Evolutionary conservation across 78 protist genomes (phyloP).

Genomic region (Tieghemostelium lacteum): DNA sequence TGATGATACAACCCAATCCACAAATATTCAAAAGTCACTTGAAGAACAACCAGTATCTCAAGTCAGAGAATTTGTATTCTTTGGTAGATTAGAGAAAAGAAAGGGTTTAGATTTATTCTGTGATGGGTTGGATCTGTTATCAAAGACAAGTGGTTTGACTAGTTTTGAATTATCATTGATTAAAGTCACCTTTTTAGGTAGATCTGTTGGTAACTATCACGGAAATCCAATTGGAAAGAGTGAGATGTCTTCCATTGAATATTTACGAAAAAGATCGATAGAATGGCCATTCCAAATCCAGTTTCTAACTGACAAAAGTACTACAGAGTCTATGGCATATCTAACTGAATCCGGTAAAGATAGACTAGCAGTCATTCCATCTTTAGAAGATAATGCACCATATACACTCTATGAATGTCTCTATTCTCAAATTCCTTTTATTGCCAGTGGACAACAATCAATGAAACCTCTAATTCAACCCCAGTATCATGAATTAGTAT

Average conservation of each 20-base stretch:
- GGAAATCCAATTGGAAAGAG: no score
- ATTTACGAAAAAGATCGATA: conserved; percentile 7
- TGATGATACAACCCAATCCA: not conserved
- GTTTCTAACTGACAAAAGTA: conserved; percentile 12
- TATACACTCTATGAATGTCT: conserved; percentile 73
- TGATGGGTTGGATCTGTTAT: conserved; percentile 42
- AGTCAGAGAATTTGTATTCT: conserved; percentile 54
- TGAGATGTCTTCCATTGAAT: conserved; percentile 6
- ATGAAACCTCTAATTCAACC: conserved; percentile 37
- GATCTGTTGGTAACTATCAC: no score
- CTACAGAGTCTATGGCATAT: conserved; percentile 31
- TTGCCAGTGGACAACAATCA: conserved; percentile 45
- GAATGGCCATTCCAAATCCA: conserved; percentile 32
- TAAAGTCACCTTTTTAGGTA: conserved; percentile 52
- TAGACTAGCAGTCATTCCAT: conserved; percentile 65
- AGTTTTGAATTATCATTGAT: not conserved
- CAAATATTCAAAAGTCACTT: not conserved
- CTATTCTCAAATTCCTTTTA: conserved; percentile 30
- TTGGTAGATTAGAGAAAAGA: conserved; percentile 67
- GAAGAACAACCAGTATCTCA: not conserved
- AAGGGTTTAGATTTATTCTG: conserved; percentile 54
- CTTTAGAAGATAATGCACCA: conserved; percentile 71
- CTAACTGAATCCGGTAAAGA: not conserved
- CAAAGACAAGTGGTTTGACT: not conserved
- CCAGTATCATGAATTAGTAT: conserved; percentile 1